These are phyloP conservation scores for Clavispora fructus DNA, from an alignment of 805 yeast species.

Conservation along the genomic window DNA sequence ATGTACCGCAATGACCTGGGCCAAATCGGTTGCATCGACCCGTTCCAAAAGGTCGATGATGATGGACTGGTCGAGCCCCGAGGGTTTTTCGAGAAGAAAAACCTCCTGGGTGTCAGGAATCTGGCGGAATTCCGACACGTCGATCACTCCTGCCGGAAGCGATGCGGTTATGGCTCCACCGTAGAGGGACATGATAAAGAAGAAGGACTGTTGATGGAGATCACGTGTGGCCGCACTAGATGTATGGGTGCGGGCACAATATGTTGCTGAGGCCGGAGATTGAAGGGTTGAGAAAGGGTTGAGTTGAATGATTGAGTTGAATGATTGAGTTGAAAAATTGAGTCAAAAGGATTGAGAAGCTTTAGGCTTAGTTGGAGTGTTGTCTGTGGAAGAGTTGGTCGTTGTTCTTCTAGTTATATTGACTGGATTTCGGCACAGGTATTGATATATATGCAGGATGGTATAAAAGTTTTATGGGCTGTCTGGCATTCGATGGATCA, in stretches of 20 bases:
- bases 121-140: constrained; percentile 74
- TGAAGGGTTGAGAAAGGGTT: too few relatives aligned
- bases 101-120: constrained; percentile 96
- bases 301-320: too few relatives aligned
- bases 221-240: background rate
- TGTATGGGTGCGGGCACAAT: background rate
- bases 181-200: constrained; percentile 7
- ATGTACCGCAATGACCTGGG: constrained; percentile 47
- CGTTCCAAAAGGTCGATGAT: constrained; percentile 62
- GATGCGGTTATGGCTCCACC: constrained; percentile 75
- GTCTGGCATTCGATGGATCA: too few relatives aligned
- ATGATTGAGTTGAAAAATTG: too few relatives aligned
- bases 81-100: constrained; percentile 46
- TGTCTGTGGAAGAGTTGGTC: too few relatives aligned
- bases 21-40: constrained; percentile 32
- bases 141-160: constrained; percentile 59
- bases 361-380: background rate
- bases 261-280: too few relatives aligned
- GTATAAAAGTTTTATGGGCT: too few relatives aligned
- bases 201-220: background rate
- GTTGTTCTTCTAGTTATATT: too few relatives aligned
- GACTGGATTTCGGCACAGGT: too few relatives aligned
- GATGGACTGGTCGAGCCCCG: constrained; percentile 43
- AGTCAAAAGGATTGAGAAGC: background rate
- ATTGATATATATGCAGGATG: too few relatives aligned